Evolutionary conservation across 2,329 filamentous ascomycete genomes (phyloP), one percentile per base, ranked within the genome.

Genomic region (Aquanectria penicillioides): DNA sequence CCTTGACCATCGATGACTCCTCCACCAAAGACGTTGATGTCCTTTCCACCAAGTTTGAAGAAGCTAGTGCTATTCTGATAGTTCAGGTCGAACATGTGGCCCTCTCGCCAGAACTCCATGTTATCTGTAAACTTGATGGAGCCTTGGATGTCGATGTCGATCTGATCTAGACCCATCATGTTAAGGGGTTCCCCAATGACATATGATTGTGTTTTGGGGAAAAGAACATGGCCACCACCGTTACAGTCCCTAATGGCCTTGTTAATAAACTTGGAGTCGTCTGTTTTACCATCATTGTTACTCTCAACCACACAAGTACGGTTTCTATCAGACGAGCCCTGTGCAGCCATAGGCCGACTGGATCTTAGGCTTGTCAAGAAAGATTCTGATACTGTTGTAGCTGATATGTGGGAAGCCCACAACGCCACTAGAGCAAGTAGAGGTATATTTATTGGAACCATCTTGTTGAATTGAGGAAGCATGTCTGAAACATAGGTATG

Each of bases 21-120:
- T 22, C 83, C 84, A 2, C 88, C 89, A 63, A 88, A 91, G 41
- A 91, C 80, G 59, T 89, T 88, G 11, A 91, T 66, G 46, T 70
- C 68, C 43, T 61, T 59, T 36, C 69, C 69, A 22, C 69, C 69
- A 15, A 70, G 31, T 5, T 44, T 53, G 50, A 53, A 53, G 38
- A 46, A 53, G 10, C 37, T 25, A 3, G 37, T 53, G 50, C 37
- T 44, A 10, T 53, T 53, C 7, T 46, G 41, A 13, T 46, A 46
- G 17, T 29, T 29, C 12, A 46, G 12, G 17, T 46, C 41, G 23
- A 46, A 46, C 3, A 20, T 46, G 5, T 33, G n/a, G 18, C 41
- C 41, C n/a, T 46, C 41, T 13, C 41, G 17, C 41, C 41, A 46
- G 18, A 31, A 20, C 3, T 46, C 41, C 41, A 46, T 46, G 2